Base-by-base conservation (phyloP, 163 green algal genomes). In the Prototheca wickerhamii region DNA sequence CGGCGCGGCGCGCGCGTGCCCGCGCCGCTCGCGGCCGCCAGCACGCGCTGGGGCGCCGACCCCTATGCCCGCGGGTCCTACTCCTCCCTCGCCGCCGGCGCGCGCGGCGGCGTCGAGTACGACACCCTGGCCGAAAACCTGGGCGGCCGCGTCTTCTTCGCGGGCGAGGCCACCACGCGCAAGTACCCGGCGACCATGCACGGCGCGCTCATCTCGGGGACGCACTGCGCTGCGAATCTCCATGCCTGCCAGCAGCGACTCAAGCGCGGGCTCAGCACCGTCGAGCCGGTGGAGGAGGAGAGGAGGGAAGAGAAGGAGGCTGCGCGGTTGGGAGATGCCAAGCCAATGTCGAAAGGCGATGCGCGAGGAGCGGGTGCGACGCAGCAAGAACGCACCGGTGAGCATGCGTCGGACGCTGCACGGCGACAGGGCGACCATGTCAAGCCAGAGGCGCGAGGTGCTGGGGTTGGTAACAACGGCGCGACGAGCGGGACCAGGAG, bases 121-220 rank as follows among this genome's bases (percentile, higher is more conserved):
- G 82, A 95, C 63, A 77, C 80, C 21, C 68, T 98, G 70, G 89
- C 85, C 4, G 73, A 86, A 46, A 77, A 63, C 46, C 61, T 96
- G 55, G 82, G 75, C 3, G 77, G 81, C 26, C 63, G 87, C 10
- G 33, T 98, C 26, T 98, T 96, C 77, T 98, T 96, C 69, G 92
- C 88, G 17, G 88, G 89, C 0, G 89, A 94, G 74, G 73, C 73
- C 60, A 92, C 81, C 31, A 84, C 46, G 8, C 58, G 63, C 49
- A 87, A 83, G 70, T 84, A 91, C 69, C 91, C 91, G 2, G 91
- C 91, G 54, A 98, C 91, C 31, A 97, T 98, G 91, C 91, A 98
- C 64, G 91, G 91, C 12, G 91, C 91, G 23, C 96, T 93, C 71
- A 55, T 86, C n/a, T 87, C 82, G 0, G 90, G 90, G 15, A 12